Evolutionary conservation across 345 rosid species (phyloP).

Genomic region (Acer campestre): DNA sequence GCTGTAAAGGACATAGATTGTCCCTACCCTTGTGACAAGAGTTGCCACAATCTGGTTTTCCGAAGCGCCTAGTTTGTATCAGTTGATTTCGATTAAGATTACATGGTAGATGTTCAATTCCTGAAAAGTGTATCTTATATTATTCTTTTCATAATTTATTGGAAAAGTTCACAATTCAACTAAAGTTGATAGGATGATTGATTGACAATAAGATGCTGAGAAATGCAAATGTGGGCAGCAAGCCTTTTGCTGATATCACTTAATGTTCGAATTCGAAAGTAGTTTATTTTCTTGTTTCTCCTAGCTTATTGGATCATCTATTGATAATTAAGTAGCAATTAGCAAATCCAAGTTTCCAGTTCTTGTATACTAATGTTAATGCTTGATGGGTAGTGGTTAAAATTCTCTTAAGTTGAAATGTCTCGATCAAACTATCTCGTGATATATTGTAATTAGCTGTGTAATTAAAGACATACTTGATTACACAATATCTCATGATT

Average conservation of each 20-base stretch:
- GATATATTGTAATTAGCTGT: too few relatives aligned
- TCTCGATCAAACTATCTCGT: too few relatives aligned
- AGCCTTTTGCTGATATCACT: background rate
- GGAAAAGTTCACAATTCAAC: constrained; percentile 12
- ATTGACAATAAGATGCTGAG: constrained; percentile 34
- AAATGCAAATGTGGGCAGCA: constrained; percentile 31
- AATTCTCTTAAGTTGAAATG: too few relatives aligned
- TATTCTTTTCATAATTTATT: constrained; percentile 15
- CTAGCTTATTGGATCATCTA: background rate
- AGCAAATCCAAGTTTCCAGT: background rate
- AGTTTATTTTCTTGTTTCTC: background rate
- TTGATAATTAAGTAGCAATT: background rate
- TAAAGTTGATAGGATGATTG: constrained; percentile 14
- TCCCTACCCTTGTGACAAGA: constrained; percentile 85
- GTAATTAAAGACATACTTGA: too few relatives aligned
- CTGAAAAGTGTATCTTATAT: background rate
- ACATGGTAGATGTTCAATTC: background rate
- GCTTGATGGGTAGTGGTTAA: background rate
- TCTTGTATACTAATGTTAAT: too few relatives aligned
- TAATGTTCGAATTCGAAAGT: background rate
- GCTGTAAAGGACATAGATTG: constrained; percentile 71
- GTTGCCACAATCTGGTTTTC: constrained; percentile 92
- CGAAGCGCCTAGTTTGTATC: constrained; percentile 31
- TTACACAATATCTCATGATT: too few relatives aligned
- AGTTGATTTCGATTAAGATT: background rate